Evolutionary conservation across 129 eudicot genomes (phyloP), one percentile per base, ranked within the genome.

Genomic region (Sambucus nigra): DNA sequence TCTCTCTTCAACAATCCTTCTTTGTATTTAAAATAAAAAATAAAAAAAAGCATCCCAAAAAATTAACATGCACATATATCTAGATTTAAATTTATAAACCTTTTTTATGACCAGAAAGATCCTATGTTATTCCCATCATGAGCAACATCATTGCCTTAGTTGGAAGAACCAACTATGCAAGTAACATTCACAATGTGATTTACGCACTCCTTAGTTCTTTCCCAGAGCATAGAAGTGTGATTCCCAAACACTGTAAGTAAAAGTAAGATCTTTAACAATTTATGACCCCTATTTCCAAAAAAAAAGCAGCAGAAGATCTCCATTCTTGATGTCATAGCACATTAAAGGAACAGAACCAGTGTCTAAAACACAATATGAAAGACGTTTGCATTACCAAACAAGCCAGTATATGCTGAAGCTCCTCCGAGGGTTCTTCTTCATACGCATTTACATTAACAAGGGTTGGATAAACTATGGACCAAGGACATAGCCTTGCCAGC

Each of bases 401-500:
- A 55, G 88, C 91, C 41, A 92, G 73, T 58, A 92, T 75, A 38
- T 60, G 92, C 59, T 72, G 89, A 69, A 92, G 87, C 77, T 92
- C 99, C 74, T 74, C 84, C 2, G 96, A 77, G 54, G 87, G 87
- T 66, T 77, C 79, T 61, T 77, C 83, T 66, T 73, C 84, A 32
- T 76, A 72, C 63, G 91, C 54, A 78, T 82, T 82, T 33, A 83
- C 77, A 66, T 86, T 95, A 65, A 86, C 99, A 45, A 92, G 96
- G 21, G 99, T 80, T 20, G 99, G 99, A 65, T 92, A 92, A 24
- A 92, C 82, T 22, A 92, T 67, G 22, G 99, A 92, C 94, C 96
- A 82, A 13, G 99, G 99, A 52, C 89, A 79, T 61, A 69, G 73
- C 80, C 77, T 80, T 42, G 96, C 99, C 73, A 92, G 79, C 95